phyloP scores from a whole-genome alignment of 768 basidiomycete genomes.

The Candolleomyces aberdarensis region DNA sequence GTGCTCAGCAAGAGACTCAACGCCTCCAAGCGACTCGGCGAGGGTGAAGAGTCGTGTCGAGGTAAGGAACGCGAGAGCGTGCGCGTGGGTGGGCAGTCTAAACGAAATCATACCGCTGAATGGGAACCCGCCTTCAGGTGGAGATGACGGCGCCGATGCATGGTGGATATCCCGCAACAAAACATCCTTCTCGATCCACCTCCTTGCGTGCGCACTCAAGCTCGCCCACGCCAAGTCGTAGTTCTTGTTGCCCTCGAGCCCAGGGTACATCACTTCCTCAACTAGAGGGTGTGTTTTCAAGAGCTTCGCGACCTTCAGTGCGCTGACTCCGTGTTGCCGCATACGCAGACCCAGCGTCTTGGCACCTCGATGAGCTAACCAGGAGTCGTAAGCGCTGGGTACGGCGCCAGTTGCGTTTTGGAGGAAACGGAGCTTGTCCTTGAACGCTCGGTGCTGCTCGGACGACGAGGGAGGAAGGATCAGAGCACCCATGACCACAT shows the following conservation, averaged over 20 bases:
- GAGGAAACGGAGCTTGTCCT: slow-evolving; percentile 69
- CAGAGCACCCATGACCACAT: slow-evolving; percentile 86
- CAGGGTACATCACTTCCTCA: slow-evolving; percentile 85
- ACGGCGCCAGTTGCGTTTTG: slow-evolving; percentile 88
- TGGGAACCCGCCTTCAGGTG: slow-evolving; percentile 63
- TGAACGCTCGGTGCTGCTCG: background rate
- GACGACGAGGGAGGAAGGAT: slow-evolving; percentile 49
- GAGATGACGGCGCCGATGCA: background rate
- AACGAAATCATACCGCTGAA: slow-evolving; percentile 90
- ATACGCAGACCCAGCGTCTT: slow-evolving; percentile 91
- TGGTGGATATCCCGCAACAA: slow-evolving; percentile 16
- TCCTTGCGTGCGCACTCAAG: slow-evolving; percentile 65
- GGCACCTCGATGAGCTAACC: slow-evolving; percentile 85
- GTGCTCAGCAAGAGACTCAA: slow-evolving; percentile 87
- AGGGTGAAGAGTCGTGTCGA: slow-evolving; percentile 67
- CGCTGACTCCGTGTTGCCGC: slow-evolving; percentile 83
- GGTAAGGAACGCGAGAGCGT: slow-evolving; percentile 68
- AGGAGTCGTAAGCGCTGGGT: slow-evolving; percentile 83
- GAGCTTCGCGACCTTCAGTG: slow-evolving; percentile 66
- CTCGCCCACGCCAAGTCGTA: slow-evolving; percentile 61
- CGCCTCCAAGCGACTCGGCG: slow-evolving; percentile 88
- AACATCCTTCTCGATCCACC: slow-evolving; percentile 46
- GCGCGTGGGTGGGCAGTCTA: slow-evolving; percentile 53
- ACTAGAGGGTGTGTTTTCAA: slow-evolving; percentile 58
- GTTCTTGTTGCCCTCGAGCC: slow-evolving; percentile 49